These are phyloP conservation scores for Citrus trifoliata DNA, from an alignment of 345 rosid species.

Conservation along the genomic window DNA sequence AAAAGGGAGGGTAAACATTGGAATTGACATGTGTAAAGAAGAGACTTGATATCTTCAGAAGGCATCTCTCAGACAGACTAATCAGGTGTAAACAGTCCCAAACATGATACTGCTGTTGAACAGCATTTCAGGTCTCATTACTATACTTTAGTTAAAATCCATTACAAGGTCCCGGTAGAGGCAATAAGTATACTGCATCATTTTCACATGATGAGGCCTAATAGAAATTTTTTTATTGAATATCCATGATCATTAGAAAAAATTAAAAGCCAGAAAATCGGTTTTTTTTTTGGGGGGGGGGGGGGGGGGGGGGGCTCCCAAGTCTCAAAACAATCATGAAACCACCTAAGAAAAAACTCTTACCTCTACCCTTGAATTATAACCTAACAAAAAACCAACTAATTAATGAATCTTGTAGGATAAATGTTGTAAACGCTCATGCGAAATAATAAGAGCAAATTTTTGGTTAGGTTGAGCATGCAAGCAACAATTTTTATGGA, in stretches of 20 bases:
- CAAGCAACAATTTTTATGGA: neutral
- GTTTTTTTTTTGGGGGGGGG: too few species aligned
- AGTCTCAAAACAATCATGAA: neutral
- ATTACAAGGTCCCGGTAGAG: neutral
- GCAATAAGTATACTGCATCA: neutral
- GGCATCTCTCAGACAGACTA: neutral
- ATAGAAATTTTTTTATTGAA: too few species aligned
- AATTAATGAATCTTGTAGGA: neutral
- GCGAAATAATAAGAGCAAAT: neutral
- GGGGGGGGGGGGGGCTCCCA: fast-evolving
- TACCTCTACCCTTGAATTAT: neutral
- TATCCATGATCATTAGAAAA: too few species aligned
- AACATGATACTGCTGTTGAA: neutral
- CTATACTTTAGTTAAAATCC: neutral
- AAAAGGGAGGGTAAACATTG: neutral
- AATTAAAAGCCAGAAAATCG: too few species aligned
- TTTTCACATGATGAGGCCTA: neutral
- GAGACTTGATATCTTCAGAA: neutral
- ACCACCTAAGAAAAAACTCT: neutral
- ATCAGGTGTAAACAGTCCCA: neutral
- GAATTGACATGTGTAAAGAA: neutral
- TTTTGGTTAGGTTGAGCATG: neutral
- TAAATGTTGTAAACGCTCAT: neutral
- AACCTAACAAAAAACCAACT: neutral
- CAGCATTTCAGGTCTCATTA: neutral